A percentile compares a stretch with the other conserved stretches of the same genome.
These are phyloP conservation scores for Pseudogymnoascus sp. DNA, from an alignment of 2,329 filamentous ascomycete genomes.

Conservation along the genomic window DNA sequence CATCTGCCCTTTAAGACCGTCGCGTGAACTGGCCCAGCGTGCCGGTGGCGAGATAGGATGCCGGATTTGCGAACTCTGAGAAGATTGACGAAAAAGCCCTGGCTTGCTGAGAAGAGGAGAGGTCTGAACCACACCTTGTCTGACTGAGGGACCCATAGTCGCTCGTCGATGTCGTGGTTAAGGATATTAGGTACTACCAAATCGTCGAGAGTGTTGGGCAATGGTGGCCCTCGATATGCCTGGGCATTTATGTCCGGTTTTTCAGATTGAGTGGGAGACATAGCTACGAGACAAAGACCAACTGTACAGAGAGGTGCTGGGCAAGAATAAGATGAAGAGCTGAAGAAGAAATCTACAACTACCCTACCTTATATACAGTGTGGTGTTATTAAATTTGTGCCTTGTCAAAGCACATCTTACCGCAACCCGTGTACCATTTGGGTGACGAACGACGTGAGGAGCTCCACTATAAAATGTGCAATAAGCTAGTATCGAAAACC, in stretches of 20 bases:
- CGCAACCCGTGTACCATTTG: background rate
- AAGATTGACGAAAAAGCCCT: constrained; percentile 29
- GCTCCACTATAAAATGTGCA: background rate
- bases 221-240: constrained; percentile 21
- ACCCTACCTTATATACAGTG: background rate
- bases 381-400: background rate
- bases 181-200: constrained; percentile 22
- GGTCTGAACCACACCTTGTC: constrained; percentile 28
- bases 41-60: constrained; percentile 29
- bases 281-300: background rate
- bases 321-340: background rate
- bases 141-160: constrained; percentile 27
- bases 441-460: background rate
- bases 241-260: constrained; percentile 9
- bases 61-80: constrained; percentile 26
- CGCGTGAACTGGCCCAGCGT: constrained; percentile 29
- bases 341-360: background rate
- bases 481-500: background rate
- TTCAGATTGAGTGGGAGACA: background rate
- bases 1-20: constrained; percentile 27
- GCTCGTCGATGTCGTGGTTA: constrained; percentile 25
- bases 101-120: constrained; percentile 25
- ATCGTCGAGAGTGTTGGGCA: constrained; percentile 20
- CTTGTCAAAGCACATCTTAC: background rate
- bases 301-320: background rate